Percentiles rank a stretch among this genome's conserved stretches.
These are phyloP conservation scores for Wallacemonas collosoma DNA, from an alignment of 208 protist genomes.

Conservation along the genomic window DNA sequence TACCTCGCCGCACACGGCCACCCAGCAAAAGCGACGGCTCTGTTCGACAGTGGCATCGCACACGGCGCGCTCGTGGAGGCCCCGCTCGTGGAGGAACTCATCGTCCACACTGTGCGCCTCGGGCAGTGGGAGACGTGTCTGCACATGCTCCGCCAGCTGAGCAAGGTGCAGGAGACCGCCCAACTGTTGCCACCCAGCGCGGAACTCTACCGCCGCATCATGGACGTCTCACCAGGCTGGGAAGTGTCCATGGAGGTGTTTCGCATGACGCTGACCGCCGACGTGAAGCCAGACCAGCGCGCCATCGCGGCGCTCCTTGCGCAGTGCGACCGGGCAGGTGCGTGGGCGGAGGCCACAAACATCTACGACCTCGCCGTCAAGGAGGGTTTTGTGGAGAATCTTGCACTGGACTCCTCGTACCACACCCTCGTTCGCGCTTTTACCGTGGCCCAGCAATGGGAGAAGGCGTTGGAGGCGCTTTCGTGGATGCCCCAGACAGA, in stretches of 20 bases:
- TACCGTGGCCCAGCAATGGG: constrained; percentile 71
- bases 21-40: constrained; percentile 42
- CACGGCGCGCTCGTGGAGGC: constrained; percentile 67
- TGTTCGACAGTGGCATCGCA: constrained; percentile 69
- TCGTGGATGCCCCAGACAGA: constrained; percentile 83
- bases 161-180: constrained; percentile 60
- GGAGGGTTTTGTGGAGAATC: constrained; percentile 68
- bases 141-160: constrained; percentile 67
- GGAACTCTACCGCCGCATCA: constrained; percentile 66
- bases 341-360: constrained; percentile 65
- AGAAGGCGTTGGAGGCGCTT: constrained; percentile 80
- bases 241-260: constrained; percentile 58
- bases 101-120: constrained; percentile 57
- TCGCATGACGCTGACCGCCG: constrained; percentile 52
- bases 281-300: constrained; percentile 60
- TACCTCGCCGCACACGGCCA: constrained; percentile 68
- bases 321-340: constrained; percentile 68
- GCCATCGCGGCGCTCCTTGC: constrained; percentile 61
- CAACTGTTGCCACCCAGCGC: constrained; percentile 60
- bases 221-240: constrained; percentile 67
- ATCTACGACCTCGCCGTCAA: constrained; percentile 74
- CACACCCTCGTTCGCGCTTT: constrained; percentile 77
- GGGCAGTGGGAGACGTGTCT: constrained; percentile 75
- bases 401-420: constrained; percentile 59
- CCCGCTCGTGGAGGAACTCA: constrained; percentile 54